Conservation (phyloP, 2,329 filamentous ascomycete genomes). For the Esteya vermicola region DNA sequence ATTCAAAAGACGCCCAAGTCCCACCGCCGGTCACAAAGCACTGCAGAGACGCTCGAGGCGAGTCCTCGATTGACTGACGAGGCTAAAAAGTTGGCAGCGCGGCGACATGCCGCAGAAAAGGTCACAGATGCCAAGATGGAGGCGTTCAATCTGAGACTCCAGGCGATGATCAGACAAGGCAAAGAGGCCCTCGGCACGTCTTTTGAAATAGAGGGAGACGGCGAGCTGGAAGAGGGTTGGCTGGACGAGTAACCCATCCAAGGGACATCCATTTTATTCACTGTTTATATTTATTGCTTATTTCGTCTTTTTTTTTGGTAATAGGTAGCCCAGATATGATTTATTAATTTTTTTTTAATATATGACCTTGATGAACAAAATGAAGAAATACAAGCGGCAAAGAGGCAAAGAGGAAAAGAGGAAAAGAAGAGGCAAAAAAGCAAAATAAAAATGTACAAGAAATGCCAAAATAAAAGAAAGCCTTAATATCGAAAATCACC, state of each 20-base stretch:
- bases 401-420: too few relatives aligned
- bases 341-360: too few relatives aligned
- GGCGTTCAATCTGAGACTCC: conserved; percentile 63
- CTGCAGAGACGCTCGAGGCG: conserved; percentile 17
- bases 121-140: conserved; percentile 69
- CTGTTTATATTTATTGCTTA: too few relatives aligned
- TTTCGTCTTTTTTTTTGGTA: too few relatives aligned
- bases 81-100: conserved; percentile 59
- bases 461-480: neutral
- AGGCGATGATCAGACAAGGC: conserved; percentile 80
- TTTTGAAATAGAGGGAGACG: conserved; percentile 40
- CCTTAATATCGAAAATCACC: neutral
- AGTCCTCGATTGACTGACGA: conserved; percentile 47
- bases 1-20: too few relatives aligned
- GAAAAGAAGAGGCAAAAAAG: neutral
- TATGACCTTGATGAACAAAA: too few relatives aligned
- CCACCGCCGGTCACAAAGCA: conserved; percentile 32
- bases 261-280: too few relatives aligned
- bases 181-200: conserved; percentile 70
- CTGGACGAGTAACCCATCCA: too few relatives aligned
- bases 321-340: too few relatives aligned
- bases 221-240: conserved; percentile 18
- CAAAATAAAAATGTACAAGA: neutral
- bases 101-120: conserved; percentile 56
- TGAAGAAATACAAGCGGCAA: too few relatives aligned